These are phyloP conservation scores for Aureobasidium mangrovei DNA, from an alignment of 2,329 filamentous ascomycete genomes.

Conservation along the genomic window DNA sequence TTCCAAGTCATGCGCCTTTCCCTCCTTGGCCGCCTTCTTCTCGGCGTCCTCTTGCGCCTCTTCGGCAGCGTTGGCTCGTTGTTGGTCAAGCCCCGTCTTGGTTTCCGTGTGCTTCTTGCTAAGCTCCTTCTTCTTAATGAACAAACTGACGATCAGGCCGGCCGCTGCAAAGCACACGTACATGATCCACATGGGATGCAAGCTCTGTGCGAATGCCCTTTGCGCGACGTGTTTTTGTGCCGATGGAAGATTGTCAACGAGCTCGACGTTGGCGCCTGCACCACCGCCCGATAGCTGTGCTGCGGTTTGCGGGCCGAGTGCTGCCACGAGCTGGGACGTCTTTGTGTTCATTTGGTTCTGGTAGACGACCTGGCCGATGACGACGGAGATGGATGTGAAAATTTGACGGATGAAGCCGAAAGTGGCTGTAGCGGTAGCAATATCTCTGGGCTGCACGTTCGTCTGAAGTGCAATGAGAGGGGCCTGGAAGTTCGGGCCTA, in stretches of 20 bases:
- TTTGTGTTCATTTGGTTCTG: constrained; percentile 61
- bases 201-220: constrained; percentile 34
- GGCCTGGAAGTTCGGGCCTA: constrained; percentile 57
- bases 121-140: constrained; percentile 35
- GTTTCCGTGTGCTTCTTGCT: constrained; percentile 38
- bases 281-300: constrained; percentile 47
- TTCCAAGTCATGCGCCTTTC: constrained; percentile 9
- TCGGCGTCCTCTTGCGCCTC: constrained; percentile 22
- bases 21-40: constrained; percentile 12
- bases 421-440: constrained; percentile 55
- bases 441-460: constrained; percentile 50
- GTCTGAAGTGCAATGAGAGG: constrained; percentile 58
- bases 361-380: constrained; percentile 65
- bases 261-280: constrained; percentile 52
- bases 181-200: constrained; percentile 43
- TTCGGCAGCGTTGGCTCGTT: constrained; percentile 30
- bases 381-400: constrained; percentile 56
- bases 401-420: constrained; percentile 59
- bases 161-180: constrained; percentile 34
- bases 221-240: constrained; percentile 36
- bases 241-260: constrained; percentile 45
- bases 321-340: constrained; percentile 37
- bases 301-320: constrained; percentile 46
- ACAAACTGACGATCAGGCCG: constrained; percentile 32
- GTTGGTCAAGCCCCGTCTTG: constrained; percentile 39